Conservation (phyloP, 2,329 filamentous ascomycete species). For the Cladosporium sphaerospermum region DNA sequence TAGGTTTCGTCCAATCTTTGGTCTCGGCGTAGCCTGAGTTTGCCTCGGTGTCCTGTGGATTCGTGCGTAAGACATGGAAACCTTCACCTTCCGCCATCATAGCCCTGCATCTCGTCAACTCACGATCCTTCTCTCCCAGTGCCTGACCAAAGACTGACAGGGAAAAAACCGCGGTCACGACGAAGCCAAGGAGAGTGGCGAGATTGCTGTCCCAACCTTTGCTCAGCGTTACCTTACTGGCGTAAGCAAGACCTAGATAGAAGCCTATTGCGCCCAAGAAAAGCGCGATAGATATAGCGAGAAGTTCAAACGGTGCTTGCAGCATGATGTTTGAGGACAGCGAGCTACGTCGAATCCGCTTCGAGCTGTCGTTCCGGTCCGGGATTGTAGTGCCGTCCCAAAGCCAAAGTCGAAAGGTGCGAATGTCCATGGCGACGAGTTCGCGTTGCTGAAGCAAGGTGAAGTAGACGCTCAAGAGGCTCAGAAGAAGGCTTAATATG, state of each 20-base stretch:
- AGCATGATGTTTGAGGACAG: slow-evolving; percentile 12
- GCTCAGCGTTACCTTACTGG: slow-evolving; percentile 5
- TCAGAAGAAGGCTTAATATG: slow-evolving; percentile 14
- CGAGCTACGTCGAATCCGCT: slow-evolving; percentile 10
- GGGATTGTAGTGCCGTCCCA: slow-evolving; percentile 6
- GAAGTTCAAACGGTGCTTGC: slow-evolving; percentile 13
- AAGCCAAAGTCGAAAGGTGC: slow-evolving; percentile 12
- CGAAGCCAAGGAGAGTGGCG: slow-evolving; percentile 9
- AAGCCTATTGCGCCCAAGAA: slow-evolving; percentile 12
- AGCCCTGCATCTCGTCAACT: slow-evolving; percentile 7
- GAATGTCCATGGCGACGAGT: slow-evolving; percentile 6
- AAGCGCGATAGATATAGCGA: slow-evolving; percentile 11
- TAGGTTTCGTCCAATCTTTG: too few species aligned
- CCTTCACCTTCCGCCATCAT: not conserved
- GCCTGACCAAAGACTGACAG: slow-evolving; percentile 13
- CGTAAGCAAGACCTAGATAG: slow-evolving; percentile 13
- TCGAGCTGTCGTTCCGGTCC: not conserved
- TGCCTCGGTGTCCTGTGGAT: not conserved
- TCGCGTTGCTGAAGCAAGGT: slow-evolving; percentile 14
- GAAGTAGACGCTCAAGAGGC: slow-evolving; percentile 15
- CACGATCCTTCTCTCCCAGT: slow-evolving; percentile 13
- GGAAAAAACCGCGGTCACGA: slow-evolving; percentile 12
- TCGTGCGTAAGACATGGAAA: too few species aligned
- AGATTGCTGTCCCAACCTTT: slow-evolving; percentile 14
- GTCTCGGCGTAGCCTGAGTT: not conserved